A percentile compares a stretch with the other conserved stretches of the same genome.
Evolutionary conservation across 1,284 basidiomycete species (phyloP).

Genomic region (Thecaphora frezii): DNA sequence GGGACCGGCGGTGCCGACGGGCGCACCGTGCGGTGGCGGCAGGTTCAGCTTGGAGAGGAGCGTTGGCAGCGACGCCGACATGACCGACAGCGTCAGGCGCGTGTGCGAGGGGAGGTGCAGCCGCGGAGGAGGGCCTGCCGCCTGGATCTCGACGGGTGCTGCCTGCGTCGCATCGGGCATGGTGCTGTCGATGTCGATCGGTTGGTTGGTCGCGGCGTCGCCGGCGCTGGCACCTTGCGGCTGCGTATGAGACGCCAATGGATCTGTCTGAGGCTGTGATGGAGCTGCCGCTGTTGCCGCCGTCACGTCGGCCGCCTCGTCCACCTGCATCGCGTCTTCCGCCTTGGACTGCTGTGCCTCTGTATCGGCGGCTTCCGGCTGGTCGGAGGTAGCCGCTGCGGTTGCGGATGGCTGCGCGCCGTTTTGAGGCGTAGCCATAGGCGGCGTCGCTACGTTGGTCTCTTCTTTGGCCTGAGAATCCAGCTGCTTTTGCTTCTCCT

Average conservation of each 20-base stretch:
- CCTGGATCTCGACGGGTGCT: background rate
- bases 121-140: slow-evolving; percentile 6
- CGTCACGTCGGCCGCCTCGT: too few relatives aligned
- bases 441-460: too few relatives aligned
- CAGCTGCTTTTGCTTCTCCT: background rate
- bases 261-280: too few relatives aligned
- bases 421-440: too few relatives aligned
- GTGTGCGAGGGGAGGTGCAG: slow-evolving; percentile 30
- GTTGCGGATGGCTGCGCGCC: too few relatives aligned
- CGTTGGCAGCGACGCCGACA: slow-evolving; percentile 32
- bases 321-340: too few relatives aligned
- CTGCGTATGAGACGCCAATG: too few relatives aligned
- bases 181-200: background rate
- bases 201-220: background rate
- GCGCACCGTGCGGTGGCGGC: slow-evolving; percentile 42
- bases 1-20: slow-evolving; percentile 42
- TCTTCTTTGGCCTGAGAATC: background rate
- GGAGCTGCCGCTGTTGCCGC: too few relatives aligned
- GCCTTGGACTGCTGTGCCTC: too few relatives aligned
- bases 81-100: slow-evolving; percentile 26
- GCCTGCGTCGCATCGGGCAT: background rate
- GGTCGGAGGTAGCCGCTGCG: too few relatives aligned
- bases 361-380: too few relatives aligned
- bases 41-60: slow-evolving; percentile 33
- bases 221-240: background rate